Conservation (phyloP, 257 asterid species). For the Petrea volubilis region DNA sequence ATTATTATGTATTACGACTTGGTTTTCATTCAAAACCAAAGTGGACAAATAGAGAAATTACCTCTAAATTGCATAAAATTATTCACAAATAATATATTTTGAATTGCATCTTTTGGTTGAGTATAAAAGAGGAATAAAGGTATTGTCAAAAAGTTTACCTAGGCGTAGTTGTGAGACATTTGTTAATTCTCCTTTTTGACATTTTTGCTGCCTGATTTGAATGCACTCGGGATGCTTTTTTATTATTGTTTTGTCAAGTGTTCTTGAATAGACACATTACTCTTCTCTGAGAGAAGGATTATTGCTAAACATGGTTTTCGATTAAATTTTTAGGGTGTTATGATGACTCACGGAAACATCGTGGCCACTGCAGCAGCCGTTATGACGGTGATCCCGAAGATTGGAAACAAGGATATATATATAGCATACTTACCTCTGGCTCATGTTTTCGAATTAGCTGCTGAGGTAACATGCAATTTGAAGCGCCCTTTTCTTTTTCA, state of each 20-base stretch:
- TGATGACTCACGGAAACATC: conserved; percentile 91
- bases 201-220: neutral
- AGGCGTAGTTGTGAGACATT: neutral
- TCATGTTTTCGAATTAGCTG: conserved; percentile 90
- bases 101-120: conserved; percentile 4
- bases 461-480: conserved; percentile 64
- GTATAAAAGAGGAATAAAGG: neutral
- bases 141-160: neutral
- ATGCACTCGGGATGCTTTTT: neutral
- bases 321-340: conserved; percentile 71
- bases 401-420: conserved; percentile 72
- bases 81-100: conserved; percentile 4
- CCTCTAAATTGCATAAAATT: neutral
- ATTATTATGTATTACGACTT: conserved; percentile 12
- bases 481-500: neutral
- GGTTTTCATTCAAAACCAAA: neutral
- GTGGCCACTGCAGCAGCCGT: conserved; percentile 95
- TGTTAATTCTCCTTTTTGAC: neutral
- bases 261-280: conserved; percentile 9
- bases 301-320: conserved; percentile 8
- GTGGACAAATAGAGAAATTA: neutral
- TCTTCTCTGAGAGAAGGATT: conserved; percentile 9
- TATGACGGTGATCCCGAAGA: conserved; percentile 71
- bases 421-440: conserved; percentile 94
- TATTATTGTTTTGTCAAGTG: neutral